These are phyloP conservation scores for Raddia guianensis DNA, from an alignment of 176 grass and related monocot genomes.

Conservation along the genomic window DNA sequence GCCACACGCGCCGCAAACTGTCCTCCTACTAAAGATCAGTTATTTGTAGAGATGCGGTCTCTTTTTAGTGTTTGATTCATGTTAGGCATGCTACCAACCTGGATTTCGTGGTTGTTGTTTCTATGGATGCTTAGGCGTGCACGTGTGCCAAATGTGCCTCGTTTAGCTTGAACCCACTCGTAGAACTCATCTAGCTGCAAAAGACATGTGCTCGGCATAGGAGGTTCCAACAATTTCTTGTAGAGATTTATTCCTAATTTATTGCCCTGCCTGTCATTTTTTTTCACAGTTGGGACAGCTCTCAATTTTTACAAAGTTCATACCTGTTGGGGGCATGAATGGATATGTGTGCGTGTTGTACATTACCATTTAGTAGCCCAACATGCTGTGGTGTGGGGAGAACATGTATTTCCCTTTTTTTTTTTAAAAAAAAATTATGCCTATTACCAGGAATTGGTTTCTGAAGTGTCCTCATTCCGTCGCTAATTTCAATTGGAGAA, in stretches of 20 bases:
- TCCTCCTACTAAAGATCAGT: background rate
- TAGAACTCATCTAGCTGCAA: background rate
- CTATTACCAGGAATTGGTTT: constrained; percentile 22
- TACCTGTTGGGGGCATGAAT: background rate
- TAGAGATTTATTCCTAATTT: constrained; percentile 22
- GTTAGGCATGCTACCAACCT: background rate
- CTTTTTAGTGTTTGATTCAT: constrained; percentile 7
- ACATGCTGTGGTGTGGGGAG: background rate
- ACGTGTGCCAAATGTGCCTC: background rate
- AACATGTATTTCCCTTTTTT: background rate
- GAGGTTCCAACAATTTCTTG: background rate
- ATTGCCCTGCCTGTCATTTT: background rate
- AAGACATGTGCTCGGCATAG: background rate
- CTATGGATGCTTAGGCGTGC: background rate
- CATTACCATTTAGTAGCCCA: background rate
- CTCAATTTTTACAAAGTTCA: background rate
- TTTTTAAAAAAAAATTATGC: background rate
- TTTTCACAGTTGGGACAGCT: background rate
- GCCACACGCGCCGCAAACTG: background rate
- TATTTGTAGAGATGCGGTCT: background rate
- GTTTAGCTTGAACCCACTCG: background rate
- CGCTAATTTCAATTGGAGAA: background rate
- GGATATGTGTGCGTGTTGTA: background rate
- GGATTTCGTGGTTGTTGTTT: background rate
- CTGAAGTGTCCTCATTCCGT: background rate